phyloP scores from a whole-genome alignment of 2,329 filamentous ascomycete genomes.

The Penicillium expansum region DNA sequence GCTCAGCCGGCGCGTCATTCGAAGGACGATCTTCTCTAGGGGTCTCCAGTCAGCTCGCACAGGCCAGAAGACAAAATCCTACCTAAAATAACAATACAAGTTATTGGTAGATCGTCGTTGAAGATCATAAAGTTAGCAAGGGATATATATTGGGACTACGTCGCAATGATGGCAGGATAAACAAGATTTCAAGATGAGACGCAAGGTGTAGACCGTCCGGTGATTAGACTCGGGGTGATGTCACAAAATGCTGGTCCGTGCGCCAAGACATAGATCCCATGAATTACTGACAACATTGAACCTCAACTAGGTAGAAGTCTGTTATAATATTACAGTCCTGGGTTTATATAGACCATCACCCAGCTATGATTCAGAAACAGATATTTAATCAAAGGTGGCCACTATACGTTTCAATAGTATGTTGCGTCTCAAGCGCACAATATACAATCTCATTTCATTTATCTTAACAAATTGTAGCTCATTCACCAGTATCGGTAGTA shows the following conservation, averaged over 20 bases:
- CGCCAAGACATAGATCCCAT: neutral
- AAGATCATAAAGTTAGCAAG: neutral
- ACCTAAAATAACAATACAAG: neutral
- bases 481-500: too few species aligned
- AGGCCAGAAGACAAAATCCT: neutral
- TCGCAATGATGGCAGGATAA: neutral
- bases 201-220: neutral
- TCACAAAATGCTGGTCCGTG: neutral
- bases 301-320: neutral
- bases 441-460: neutral
- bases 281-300: too few species aligned
- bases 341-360: neutral
- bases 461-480: too few species aligned
- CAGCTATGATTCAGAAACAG: neutral
- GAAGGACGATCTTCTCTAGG: slow-evolving; percentile 14
- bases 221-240: neutral
- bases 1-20: slow-evolving; percentile 20
- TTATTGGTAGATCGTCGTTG: neutral
- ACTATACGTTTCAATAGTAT: neutral
- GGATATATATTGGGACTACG: slow-evolving; percentile 2
- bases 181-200: neutral
- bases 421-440: neutral
- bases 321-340: neutral
- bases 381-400: too few species aligned
- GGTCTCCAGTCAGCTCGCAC: neutral